phyloP scores from a whole-genome alignment of 2,329 filamentous ascomycete species.

The Calonectria hawksworthii region DNA sequence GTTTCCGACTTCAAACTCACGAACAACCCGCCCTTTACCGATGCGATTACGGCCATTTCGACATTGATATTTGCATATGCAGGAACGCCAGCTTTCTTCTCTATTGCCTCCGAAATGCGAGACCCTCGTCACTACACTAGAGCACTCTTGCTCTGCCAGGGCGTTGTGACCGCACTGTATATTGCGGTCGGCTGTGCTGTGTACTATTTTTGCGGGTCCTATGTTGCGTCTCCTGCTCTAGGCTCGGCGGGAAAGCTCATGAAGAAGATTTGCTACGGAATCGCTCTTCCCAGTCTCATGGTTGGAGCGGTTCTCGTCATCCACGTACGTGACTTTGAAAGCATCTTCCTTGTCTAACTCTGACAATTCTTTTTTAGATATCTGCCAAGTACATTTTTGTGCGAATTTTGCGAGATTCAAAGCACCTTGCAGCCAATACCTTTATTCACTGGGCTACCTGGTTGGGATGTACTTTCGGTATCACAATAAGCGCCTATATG shows the following conservation, averaged over 20 bases:
- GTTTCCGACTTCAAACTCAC: slow-evolving; percentile 48
- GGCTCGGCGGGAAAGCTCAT: slow-evolving; percentile 57
- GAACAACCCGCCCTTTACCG: slow-evolving; percentile 47
- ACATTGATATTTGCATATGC: slow-evolving; percentile 54
- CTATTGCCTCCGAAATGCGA: slow-evolving; percentile 50
- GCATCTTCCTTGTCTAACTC: not conserved
- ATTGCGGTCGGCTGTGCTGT: slow-evolving; percentile 54
- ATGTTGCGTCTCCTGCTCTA: slow-evolving; percentile 61
- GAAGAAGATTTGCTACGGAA: slow-evolving; percentile 61
- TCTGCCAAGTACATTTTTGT: slow-evolving; percentile 8
- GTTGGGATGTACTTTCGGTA: slow-evolving; percentile 30
- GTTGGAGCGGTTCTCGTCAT: slow-evolving; percentile 45
- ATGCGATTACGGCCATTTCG: slow-evolving; percentile 50
- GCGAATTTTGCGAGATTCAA: not conserved
- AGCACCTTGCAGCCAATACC: slow-evolving; percentile 7
- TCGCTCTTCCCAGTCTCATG: slow-evolving; percentile 48
- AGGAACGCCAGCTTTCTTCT: slow-evolving; percentile 52
- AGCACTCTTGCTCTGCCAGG: slow-evolving; percentile 42
- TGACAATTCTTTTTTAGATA: not conserved
- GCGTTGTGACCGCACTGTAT: slow-evolving; percentile 50
- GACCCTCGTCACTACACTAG: slow-evolving; percentile 46
- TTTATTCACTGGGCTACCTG: slow-evolving; percentile 5
- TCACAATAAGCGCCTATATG: slow-evolving; percentile 36
- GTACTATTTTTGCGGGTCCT: slow-evolving; percentile 61
- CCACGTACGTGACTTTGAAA: slow-evolving; percentile 23